Evolutionary conservation across 2,329 filamentous ascomycete species (phyloP).

Genomic region (Penicillium paneum): DNA sequence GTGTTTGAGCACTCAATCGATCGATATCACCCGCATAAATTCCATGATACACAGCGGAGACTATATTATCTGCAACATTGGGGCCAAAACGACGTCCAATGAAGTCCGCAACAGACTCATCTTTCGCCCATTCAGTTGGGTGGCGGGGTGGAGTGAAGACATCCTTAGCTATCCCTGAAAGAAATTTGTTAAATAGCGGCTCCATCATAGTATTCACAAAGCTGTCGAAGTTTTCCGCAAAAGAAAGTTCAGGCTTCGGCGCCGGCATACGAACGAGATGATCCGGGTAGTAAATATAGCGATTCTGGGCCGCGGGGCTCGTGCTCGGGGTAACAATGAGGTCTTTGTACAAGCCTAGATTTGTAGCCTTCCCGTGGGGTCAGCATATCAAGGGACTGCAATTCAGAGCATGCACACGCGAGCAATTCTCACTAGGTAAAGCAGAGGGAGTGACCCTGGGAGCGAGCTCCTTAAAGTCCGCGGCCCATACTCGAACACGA

Average conservation of each 20-base stretch:
- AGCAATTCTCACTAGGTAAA: constrained; percentile 62
- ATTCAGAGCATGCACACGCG: background rate
- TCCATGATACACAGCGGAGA: constrained; percentile 75
- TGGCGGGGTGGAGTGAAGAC: constrained; percentile 35
- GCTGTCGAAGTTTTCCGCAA: constrained; percentile 9
- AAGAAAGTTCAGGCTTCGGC: constrained; percentile 29
- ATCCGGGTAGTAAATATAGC: constrained; percentile 87
- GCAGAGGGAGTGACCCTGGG: constrained; percentile 63
- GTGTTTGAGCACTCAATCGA: constrained; percentile 68
- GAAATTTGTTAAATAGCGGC: constrained; percentile 48
- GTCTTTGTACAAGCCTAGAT: constrained; percentile 56
- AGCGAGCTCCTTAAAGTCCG: constrained; percentile 64
- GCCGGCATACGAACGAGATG: constrained; percentile 65
- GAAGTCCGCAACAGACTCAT: constrained; percentile 72
- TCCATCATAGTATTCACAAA: constrained; percentile 45
- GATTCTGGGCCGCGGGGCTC: constrained; percentile 57
- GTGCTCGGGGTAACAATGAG: constrained; percentile 53
- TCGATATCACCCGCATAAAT: constrained; percentile 90
- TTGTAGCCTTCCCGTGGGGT: constrained; percentile 50
- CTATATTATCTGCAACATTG: constrained; percentile 64
- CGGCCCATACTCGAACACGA: constrained; percentile 81
- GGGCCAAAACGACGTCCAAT: constrained; percentile 55
- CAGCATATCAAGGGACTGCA: background rate
- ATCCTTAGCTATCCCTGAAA: constrained; percentile 32
- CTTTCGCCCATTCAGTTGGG: constrained; percentile 40